Percentiles rank a stretch among this genome's conserved stretches.
Conservation (phyloP, 768 basidiomycete genomes). For the Lactarius indigo region DNA sequence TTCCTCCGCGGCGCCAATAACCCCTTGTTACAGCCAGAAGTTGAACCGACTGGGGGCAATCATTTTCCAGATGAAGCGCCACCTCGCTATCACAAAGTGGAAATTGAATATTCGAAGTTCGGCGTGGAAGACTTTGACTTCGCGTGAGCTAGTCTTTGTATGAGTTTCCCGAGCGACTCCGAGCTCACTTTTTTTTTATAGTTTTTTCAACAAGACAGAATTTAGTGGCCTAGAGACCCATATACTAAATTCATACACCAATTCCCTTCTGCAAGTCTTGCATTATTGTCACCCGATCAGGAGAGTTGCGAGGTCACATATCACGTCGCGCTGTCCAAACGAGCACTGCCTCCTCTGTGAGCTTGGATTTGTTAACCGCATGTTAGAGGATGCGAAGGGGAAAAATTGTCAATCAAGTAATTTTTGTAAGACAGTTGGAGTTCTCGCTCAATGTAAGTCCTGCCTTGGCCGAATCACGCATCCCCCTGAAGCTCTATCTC, state of each 20-base stretch:
- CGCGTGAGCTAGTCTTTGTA: constrained; percentile 48
- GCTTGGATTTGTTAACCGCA: constrained; percentile 87
- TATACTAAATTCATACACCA: constrained; percentile 96
- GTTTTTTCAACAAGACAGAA: constrained; percentile 86
- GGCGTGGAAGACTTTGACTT: constrained; percentile 99
- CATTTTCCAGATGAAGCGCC: constrained; percentile 62
- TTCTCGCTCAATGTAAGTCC: constrained; percentile 74
- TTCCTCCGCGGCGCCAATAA: constrained; percentile 4
- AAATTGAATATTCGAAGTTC: constrained; percentile 98
- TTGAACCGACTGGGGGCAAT: constrained; percentile 50
- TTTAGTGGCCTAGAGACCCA: constrained; percentile 95
- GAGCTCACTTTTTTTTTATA: background rate
- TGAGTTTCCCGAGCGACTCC: background rate
- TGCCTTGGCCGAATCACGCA: background rate
- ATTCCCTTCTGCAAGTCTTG: constrained; percentile 84
- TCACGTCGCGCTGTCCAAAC: constrained; percentile 78
- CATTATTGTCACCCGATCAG: constrained; percentile 81
- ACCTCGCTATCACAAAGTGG: constrained; percentile 82
- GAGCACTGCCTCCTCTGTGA: constrained; percentile 96
- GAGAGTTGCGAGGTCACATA: constrained; percentile 84
- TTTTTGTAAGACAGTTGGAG: constrained; percentile 91
- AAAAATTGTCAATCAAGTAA: constrained; percentile 96
- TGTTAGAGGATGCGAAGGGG: constrained; percentile 93
- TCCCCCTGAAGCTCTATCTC: constrained; percentile 25
- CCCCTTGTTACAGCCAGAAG: constrained; percentile 41